A percentile compares a stretch with the other conserved stretches of the same genome.
These are phyloP conservation scores for Rubia yunnanensis DNA, from an alignment of 257 asterid genomes.

Conservation along the genomic window DNA sequence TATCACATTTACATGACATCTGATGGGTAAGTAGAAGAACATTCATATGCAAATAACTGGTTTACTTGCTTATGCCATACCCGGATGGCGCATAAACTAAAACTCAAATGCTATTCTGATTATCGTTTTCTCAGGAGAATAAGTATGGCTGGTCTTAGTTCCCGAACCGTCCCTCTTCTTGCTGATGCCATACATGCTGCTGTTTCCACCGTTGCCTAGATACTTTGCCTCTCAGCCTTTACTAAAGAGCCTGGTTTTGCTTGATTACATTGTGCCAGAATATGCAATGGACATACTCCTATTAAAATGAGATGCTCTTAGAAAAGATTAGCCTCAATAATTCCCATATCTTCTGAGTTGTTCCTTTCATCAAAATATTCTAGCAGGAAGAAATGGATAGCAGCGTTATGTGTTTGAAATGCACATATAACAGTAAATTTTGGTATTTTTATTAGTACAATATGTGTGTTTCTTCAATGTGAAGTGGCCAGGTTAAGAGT, in stretches of 20 bases:
- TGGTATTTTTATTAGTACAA: background rate
- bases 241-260: background rate
- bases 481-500: no score
- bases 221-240: background rate
- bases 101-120: background rate
- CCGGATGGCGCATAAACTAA: background rate
- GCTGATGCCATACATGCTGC: constrained; percentile 80
- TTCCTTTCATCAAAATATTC: background rate
- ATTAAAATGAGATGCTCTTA: background rate
- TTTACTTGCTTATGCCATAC: background rate
- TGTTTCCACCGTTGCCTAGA: constrained; percentile 38
- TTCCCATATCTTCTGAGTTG: background rate
- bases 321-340: background rate
- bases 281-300: background rate
- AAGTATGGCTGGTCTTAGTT: constrained; percentile 88
- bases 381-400: background rate
- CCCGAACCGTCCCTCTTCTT: constrained; percentile 63
- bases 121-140: constrained; percentile 48
- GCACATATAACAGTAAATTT: background rate
- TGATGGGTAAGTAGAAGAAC: constrained; percentile 50
- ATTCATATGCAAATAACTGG: background rate
- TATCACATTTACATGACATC: constrained; percentile 85
- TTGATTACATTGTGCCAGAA: background rate
- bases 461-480: no score
- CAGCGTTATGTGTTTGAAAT: background rate